Base-by-base conservation (phyloP, 352 stramenopile genomes). In the Globisporangium rhizosaccharum region DNA sequence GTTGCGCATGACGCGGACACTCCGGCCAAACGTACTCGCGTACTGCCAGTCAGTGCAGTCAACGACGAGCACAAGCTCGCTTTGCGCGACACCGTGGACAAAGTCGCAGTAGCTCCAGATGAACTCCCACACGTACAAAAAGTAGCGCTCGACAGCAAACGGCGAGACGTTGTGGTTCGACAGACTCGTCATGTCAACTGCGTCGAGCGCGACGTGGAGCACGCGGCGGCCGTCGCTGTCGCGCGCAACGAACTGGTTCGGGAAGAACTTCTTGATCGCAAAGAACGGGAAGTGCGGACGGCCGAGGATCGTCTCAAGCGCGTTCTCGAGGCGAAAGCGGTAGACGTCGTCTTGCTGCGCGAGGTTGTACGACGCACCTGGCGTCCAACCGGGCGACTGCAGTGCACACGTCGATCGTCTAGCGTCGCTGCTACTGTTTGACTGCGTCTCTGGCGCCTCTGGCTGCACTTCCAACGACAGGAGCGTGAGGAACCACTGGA, bases 71-170 rank as follows among this genome's bases (percentile, higher is more conserved):
- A 70, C 56, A 1, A 79, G 51, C n/a, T 78, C 56, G 18, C 68
- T 79, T 28, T 67, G 55, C 3, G 46, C 45, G 10, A 70, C 59
- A 1, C 62, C 68, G 52, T 75, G 55, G 28, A 66, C 46, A 10
- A 70, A 33, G 39, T 78, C 71, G 26, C 71, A 53, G 42, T 79
- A 79, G 51, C 68, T 79, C 71, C 71, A 79, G 33, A 79, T 76
- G 48, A 72, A 79, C 51, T 79, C 71, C 61, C 65, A 74, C n/a
- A 79, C n/a, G 60, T 72, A 79, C 41, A 79, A 41, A 48, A 76
- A 76, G 41, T 74, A 69, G 25, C 71, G 68, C 12, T 56, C 57
- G 28, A 79, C 48, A 26, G 73, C 64, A 50, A 68, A 71, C 26
- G 48, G 49, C 4, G 65, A 72, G 17, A 79, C 36, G 23, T 76